A percentile compares a stretch with the other conserved stretches of the same genome.
Evolutionary conservation across 2,329 filamentous ascomycete genomes (phyloP).

Genomic region (Chaetomium sp.): DNA sequence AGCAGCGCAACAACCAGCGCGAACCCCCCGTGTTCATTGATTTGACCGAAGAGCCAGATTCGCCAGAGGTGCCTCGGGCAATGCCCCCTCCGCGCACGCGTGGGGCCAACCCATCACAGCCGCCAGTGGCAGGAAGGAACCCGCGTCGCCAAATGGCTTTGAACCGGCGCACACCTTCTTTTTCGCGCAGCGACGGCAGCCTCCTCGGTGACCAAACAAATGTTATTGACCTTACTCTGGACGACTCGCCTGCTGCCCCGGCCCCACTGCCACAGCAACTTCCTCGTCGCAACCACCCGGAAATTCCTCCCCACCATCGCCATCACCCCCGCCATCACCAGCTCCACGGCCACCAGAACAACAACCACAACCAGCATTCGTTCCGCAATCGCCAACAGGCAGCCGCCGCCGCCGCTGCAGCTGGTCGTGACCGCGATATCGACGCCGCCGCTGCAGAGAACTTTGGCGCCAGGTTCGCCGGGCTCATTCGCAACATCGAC

Average conservation of each 20-base stretch:
- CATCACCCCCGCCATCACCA: background rate
- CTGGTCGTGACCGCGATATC: no score
- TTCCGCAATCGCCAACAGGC: no score
- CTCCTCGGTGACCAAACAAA: slow-evolving; percentile 30
- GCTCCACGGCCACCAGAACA: background rate
- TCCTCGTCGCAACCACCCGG: background rate
- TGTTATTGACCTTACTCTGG: slow-evolving; percentile 49
- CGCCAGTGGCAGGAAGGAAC: slow-evolving; percentile 25
- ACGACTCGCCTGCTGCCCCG: slow-evolving; percentile 25
- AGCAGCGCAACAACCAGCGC: background rate
- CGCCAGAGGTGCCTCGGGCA: slow-evolving; percentile 27
- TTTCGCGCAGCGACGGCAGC: slow-evolving; percentile 41
- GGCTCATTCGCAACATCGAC: background rate
- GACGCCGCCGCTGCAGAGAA: no score
- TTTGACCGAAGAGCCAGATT: slow-evolving; percentile 45
- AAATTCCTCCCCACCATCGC: background rate
- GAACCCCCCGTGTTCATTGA: slow-evolving; percentile 36
- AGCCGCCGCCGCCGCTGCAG: no score
- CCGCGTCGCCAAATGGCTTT: slow-evolving; percentile 38
- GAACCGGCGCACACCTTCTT: slow-evolving; percentile 35
- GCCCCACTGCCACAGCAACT: slow-evolving; percentile 1
- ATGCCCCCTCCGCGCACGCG: background rate
- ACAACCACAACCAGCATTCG: background rate
- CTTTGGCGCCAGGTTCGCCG: background rate
- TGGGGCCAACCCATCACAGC: background rate